Evolutionary conservation across 2,329 filamentous ascomycete genomes (phyloP), one percentile per base, ranked within the genome.

Genomic region (Tympanopsis confertula): DNA sequence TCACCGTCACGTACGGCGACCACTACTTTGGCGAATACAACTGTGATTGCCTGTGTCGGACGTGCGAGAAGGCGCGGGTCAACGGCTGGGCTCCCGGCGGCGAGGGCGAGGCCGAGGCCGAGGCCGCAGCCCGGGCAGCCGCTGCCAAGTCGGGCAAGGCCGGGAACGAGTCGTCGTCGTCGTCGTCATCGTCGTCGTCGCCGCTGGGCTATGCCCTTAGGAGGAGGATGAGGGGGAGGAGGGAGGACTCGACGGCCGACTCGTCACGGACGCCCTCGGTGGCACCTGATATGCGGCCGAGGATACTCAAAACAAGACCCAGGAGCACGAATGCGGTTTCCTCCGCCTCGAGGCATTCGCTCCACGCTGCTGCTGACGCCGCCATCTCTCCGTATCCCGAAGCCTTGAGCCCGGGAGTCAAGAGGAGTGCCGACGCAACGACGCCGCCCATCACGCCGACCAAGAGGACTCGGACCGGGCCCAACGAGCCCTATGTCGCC

Each of bases 11-110:
- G 0, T 98, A 98, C 51, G 87, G 89, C 18, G 87, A 94, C 14
- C 87, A 86, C 53, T 98, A 98, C 56, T 98, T 98, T 61, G 91
- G 91, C 2, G 80, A 86, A 33, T 78, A 88, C 54, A 98, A 98
- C 48, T 88, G 87, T 57, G 91, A 98, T 54, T 98, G 91, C 54
- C 65, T 98, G 2, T 98, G 91, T 56, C 71, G 73, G 47, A 91
- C 84, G 0, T 98, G 91, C 56, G 91, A 98, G 59, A 67, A 71
- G 17, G 64, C 68, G 3, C 63, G 74, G 40, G 69, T 71, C 38
- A 96, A 95, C 54, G 91, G 91, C 1, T 98, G 93, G 93, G 71
- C 75, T 26, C 71, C 65, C 0, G 62, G 62, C 13, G 65, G 66
- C 3, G 65, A 59, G 0, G 63, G 50, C 15, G 45, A 44, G 22